phyloP scores from a whole-genome alignment of 2,329 filamentous ascomycete genomes.

The Clonostachys rosea region DNA sequence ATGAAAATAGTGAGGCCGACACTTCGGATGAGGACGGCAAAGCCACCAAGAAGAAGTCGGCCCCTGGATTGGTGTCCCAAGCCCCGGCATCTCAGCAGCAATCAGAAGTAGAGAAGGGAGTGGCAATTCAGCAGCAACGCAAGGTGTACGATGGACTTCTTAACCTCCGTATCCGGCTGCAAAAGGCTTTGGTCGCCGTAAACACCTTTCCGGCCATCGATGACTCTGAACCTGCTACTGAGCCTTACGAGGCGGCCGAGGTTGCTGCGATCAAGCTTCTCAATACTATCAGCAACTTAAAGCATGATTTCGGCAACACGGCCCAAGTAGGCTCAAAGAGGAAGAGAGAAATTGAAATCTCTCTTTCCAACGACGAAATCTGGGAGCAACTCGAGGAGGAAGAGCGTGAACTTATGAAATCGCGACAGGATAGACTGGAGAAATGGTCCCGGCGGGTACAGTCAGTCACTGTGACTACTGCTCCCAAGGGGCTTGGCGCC shows the following conservation, averaged over 20 bases:
- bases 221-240: conserved; percentile 16
- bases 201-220: conserved; percentile 63
- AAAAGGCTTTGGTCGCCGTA: conserved; percentile 80
- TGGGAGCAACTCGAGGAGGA: conserved; percentile 67
- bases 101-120: conserved; percentile 74
- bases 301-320: conserved; percentile 51
- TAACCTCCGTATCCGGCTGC: conserved; percentile 85
- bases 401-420: conserved; percentile 53
- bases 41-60: conserved; percentile 19
- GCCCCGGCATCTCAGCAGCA: conserved; percentile 1
- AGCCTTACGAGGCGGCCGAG: conserved; percentile 73
- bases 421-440: conserved; percentile 70
- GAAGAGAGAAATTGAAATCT: conserved; percentile 46
- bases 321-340: conserved; percentile 55
- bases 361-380: conserved; percentile 59
- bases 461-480: conserved; percentile 35
- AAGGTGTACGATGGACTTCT: conserved; percentile 83
- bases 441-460: conserved; percentile 79
- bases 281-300: conserved; percentile 71
- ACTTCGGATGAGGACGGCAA: conserved; percentile 21
- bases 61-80: conserved; percentile 18
- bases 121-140: conserved; percentile 81
- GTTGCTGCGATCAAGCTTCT: conserved; percentile 80
- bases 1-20: conserved; percentile 24
- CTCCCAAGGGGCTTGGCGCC: conserved; percentile 15